Percentiles rank a stretch among this genome's conserved stretches.
These are phyloP conservation scores for Cyclostephanos invisitatus DNA, from an alignment of 108 stramenopile genomes.

Conservation along the genomic window DNA sequence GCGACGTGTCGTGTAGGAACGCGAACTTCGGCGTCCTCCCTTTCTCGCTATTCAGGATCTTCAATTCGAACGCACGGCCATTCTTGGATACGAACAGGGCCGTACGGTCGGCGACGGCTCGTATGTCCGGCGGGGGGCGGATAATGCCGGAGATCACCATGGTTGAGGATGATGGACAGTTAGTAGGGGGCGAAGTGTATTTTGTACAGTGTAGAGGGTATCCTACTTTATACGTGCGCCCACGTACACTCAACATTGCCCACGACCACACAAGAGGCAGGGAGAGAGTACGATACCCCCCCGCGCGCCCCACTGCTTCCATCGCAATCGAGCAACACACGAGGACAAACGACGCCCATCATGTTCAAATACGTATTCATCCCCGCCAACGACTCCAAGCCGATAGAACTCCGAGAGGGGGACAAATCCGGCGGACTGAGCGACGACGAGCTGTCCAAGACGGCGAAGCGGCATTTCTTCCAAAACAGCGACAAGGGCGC, in stretches of 20 bases:
- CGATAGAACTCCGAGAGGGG: slow-evolving; percentile 43
- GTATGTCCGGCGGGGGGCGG: slow-evolving; percentile 96
- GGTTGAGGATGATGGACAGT: too few species aligned
- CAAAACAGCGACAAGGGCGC: slow-evolving; percentile 49
- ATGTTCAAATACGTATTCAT: slow-evolving; percentile 65
- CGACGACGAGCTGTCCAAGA: slow-evolving; percentile 58
- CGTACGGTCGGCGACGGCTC: slow-evolving; percentile 95
- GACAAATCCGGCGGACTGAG: slow-evolving; percentile 65
- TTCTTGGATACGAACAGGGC: slow-evolving; percentile 97
- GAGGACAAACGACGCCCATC: not conserved
- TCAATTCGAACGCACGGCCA: slow-evolving; percentile 91
- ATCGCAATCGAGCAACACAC: too few species aligned
- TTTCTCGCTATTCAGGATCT: slow-evolving; percentile 75
- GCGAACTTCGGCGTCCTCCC: slow-evolving; percentile 96
- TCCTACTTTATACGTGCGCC: too few species aligned
- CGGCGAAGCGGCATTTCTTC: slow-evolving; percentile 71
- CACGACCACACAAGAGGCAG: too few species aligned
- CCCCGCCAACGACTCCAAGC: slow-evolving; percentile 54
- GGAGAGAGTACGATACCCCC: too few species aligned
- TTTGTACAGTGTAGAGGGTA: too few species aligned
- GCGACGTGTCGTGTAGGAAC: slow-evolving; percentile 88
- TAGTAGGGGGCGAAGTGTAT: too few species aligned
- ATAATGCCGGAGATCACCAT: slow-evolving; percentile 88
- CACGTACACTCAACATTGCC: too few species aligned
- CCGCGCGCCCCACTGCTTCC: too few species aligned